Percentiles rank a stretch among this genome's conserved stretches.
Evolutionary conservation across 2,329 filamentous ascomycete genomes (phyloP).

Genomic region (Trichoderma lentiforme): DNA sequence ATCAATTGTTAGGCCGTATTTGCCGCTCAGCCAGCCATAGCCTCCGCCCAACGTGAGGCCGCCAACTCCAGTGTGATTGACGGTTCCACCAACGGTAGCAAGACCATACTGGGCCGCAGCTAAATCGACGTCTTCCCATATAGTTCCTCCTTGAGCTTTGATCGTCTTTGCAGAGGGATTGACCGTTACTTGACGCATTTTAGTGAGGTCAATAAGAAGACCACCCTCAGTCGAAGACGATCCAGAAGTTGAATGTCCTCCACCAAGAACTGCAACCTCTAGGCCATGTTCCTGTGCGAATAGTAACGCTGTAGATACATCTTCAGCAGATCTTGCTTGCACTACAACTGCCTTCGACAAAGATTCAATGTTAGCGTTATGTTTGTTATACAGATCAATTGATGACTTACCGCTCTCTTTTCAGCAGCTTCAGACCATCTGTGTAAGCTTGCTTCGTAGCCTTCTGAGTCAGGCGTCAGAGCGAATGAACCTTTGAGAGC

Average conservation of each 20-base stretch:
- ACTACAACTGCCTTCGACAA: not conserved
- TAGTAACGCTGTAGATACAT: not conserved
- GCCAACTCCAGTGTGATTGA: not conserved
- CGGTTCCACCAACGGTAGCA: not conserved
- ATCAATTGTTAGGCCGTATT: not conserved
- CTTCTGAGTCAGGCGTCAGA: not conserved
- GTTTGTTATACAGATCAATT: not conserved
- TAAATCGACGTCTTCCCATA: not conserved
- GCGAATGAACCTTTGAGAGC: not conserved
- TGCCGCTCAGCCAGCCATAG: not conserved
- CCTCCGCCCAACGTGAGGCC: not conserved
- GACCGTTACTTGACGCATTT: not conserved
- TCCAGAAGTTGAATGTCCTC: not conserved
- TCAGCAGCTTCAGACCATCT: not conserved
- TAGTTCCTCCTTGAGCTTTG: not conserved
- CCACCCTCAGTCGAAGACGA: not conserved
- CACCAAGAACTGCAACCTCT: not conserved
- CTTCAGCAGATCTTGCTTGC: not conserved
- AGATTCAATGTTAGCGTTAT: not conserved
- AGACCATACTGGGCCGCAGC: not conserved
- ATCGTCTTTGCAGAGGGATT: not conserved
- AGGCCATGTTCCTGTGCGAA: not conserved
- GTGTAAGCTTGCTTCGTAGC: not conserved
- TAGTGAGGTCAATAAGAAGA: not conserved
- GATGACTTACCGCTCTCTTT: not conserved